These are phyloP conservation scores for Plasmodium malariae DNA, from an alignment of 169 alveolate species.

Conservation along the genomic window DNA sequence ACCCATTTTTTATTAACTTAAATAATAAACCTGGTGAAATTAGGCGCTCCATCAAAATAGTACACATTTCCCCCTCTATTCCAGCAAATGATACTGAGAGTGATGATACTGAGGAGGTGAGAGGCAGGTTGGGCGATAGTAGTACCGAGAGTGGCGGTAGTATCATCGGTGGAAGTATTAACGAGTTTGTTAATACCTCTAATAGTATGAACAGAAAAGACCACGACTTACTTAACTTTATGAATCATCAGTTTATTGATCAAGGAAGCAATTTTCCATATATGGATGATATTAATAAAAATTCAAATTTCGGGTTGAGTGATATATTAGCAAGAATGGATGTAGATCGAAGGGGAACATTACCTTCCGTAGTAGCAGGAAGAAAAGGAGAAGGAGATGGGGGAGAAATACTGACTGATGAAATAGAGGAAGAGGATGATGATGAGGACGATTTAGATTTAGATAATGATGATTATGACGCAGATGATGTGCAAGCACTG, in stretches of 20 bases:
- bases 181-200: not conserved
- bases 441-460: not conserved
- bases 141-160: not conserved
- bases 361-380: too few species aligned
- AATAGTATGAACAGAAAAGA: not conserved
- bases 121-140: not conserved
- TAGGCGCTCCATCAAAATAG: constrained; percentile 15
- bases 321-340: not conserved
- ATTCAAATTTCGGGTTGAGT: not conserved
- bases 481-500: constrained; percentile 1
- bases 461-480: not conserved
- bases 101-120: too few species aligned
- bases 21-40: not conserved
- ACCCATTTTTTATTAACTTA: constrained; percentile 33
- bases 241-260: not conserved
- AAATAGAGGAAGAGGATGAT: constrained; percentile 4
- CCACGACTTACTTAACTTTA: not conserved
- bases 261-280: not conserved
- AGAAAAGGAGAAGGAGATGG: too few species aligned
- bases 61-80: constrained; percentile 16
- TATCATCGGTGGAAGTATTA: not conserved
- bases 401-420: too few species aligned
- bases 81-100: too few species aligned
- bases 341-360: not conserved
- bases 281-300: not conserved